Base-by-base conservation (phyloP, 1,284 basidiomycete species). In the Gomphus bonarii region DNA sequence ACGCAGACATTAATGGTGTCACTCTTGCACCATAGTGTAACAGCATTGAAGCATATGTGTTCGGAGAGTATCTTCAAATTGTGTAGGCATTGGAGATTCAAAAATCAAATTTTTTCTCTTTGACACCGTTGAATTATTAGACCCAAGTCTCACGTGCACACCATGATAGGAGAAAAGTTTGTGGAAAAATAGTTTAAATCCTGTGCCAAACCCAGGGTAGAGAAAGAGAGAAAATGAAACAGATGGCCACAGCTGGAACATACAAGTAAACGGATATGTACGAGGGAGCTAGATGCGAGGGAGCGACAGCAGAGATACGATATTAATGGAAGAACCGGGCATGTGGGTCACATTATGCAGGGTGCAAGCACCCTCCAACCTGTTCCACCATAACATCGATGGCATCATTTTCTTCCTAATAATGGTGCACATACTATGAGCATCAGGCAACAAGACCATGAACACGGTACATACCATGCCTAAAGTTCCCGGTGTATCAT, bases 351-450 rank as follows among this genome's bases (percentile, higher is more conserved):
- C 47, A 36, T 43, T 18, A 40, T 31, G 30, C 48, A 57, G 22
- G 28, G 18, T 25, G 55, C 33, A 33, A 57, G 36, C 38, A 9
- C 14, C 54, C 53, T 5, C 58, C 58, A 35, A 55, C 54, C 35
- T 55, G 90, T 75, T 94, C 89, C 61, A 93, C 86, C 82, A 93
- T 88, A 60, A 93, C 91, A 78, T 93, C 91, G 70, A 93, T 90
- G 9, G 88, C 84, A 66, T 93, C 72, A 22, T 53, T 53, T 66
- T 58, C 57, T 10, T 58, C 57, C 86, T 87, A 64, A 46, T 40
- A 9, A 51, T 12, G 3, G 11, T 35, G n/a, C 25, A 28, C 18
- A n/a, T 18, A 9, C 18, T 12, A 10, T 7, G 8, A 49, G 7
- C 9, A 22, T 8, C 16, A 20, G 5, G 31, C 5, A 9, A 4